Evolutionary conservation across 2,329 filamentous ascomycete species (phyloP).

Genomic region (Cladosporium oxysporum): DNA sequence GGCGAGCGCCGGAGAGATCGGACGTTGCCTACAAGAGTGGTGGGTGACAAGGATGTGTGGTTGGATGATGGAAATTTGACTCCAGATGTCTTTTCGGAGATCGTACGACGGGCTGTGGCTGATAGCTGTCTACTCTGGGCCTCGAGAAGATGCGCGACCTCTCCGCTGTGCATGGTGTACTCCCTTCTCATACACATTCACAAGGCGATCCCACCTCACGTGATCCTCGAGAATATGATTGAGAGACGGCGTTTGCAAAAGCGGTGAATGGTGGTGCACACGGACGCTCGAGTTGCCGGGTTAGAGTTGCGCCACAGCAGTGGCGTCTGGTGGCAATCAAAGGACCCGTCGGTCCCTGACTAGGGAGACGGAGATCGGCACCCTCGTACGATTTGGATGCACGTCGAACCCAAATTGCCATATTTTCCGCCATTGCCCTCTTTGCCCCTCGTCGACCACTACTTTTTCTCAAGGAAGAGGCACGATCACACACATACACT

Average conservation of each 20-base stretch:
- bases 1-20: slow-evolving; percentile 4
- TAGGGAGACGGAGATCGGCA: not conserved
- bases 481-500: not conserved
- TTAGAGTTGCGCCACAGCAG: not conserved
- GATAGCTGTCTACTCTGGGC: not conserved
- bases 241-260: not conserved
- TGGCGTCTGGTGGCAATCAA: not conserved
- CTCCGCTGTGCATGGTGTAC: not conserved
- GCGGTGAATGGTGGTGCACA: slow-evolving; percentile 30
- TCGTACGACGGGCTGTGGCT: not conserved
- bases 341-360: not conserved
- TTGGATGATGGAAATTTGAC: not conserved
- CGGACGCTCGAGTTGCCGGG: slow-evolving; percentile 28
- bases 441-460: not conserved
- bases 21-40: not conserved
- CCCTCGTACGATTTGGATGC: too few species aligned
- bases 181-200: not conserved
- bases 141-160: not conserved
- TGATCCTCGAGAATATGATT: not conserved
- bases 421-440: too few species aligned
- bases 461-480: not conserved
- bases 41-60: not conserved
- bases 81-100: too few species aligned
- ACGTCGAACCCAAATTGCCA: too few species aligned
- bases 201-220: not conserved